Percentiles rank a stretch among this genome's conserved stretches.
phyloP scores from a whole-genome alignment of 768 basidiomycete genomes.

The Tephrocybe sp. region DNA sequence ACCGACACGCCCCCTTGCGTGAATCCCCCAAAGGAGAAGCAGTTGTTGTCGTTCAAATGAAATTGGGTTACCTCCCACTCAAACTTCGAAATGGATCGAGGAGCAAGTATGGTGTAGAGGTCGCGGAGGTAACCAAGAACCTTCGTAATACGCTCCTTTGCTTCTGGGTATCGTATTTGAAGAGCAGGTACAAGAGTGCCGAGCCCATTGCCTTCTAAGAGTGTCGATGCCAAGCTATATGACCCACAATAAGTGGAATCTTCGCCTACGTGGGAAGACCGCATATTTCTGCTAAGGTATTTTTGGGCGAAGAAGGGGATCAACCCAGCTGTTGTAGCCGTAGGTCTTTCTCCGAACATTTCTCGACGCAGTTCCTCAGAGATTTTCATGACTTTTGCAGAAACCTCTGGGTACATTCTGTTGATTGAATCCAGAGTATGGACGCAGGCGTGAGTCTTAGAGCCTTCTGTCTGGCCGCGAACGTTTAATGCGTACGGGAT shows the following conservation, averaged over 20 bases:
- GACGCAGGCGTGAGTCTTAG: neutral
- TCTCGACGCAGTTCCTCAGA: too few relatives aligned
- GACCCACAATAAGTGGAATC: neutral
- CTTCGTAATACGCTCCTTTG: neutral
- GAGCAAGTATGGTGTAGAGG: neutral
- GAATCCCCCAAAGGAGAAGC: conserved; percentile 2
- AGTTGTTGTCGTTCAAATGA: conserved; percentile 1
- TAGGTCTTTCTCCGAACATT: too few relatives aligned
- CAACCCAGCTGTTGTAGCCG: too few relatives aligned
- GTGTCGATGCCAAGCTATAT: neutral
- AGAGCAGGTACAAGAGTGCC: neutral
- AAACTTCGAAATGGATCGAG: neutral
- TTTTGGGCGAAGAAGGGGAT: neutral
- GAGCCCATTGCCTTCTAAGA: neutral
- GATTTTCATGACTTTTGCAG: too few relatives aligned
- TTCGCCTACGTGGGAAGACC: neutral
- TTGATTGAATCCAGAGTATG: neutral
- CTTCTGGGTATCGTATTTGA: neutral
- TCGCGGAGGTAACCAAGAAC: neutral
- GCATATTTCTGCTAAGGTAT: neutral
- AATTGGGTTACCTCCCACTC: conserved; percentile 4
- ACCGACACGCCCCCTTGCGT: neutral
- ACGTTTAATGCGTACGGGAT: neutral
- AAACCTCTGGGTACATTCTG: neutral
- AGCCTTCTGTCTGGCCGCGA: too few relatives aligned